Percentiles rank a stretch among this genome's conserved stretches.
Conservation (phyloP, 2,329 filamentous ascomycete genomes). For the Colletotrichum scovillei region DNA sequence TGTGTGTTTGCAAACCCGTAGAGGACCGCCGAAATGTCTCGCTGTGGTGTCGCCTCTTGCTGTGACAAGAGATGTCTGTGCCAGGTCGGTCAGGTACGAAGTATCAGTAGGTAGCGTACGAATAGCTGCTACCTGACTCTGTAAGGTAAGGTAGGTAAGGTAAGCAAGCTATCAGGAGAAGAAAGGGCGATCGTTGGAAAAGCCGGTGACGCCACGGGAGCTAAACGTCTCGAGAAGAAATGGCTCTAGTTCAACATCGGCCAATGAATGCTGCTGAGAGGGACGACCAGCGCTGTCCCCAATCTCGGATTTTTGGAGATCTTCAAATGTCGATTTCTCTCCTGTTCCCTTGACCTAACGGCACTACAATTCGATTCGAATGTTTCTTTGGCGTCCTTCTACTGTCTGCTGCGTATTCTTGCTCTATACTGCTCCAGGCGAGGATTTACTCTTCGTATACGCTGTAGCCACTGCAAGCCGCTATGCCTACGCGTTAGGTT, state of each 20-base stretch:
- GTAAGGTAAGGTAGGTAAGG: too few species aligned
- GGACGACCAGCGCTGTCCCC: slow-evolving; percentile 29
- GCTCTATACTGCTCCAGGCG: slow-evolving; percentile 2
- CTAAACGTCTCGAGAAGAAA: slow-evolving; percentile 1
- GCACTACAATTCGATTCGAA: slow-evolving; percentile 1
- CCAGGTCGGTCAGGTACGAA: slow-evolving; percentile 9
- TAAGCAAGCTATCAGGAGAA: slow-evolving; percentile 19
- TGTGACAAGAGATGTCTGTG: slow-evolving; percentile 24
- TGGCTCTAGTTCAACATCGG: background rate
- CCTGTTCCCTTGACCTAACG: background rate
- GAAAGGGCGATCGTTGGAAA: slow-evolving; percentile 12
- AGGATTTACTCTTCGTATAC: background rate
- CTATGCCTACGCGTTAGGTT: background rate
- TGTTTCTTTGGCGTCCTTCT: background rate
- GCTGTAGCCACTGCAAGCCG: background rate
- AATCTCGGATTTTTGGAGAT: slow-evolving; percentile 14
- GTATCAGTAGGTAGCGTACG: background rate
- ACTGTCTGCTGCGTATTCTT: background rate
- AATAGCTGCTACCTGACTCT: too few species aligned
- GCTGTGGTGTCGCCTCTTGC: slow-evolving; percentile 16
- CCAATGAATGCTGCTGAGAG: slow-evolving; percentile 26
- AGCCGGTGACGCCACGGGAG: slow-evolving; percentile 28
- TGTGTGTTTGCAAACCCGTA: background rate
- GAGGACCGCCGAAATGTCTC: slow-evolving; percentile 18
- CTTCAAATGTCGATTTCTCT: background rate